Conservation (phyloP, 2,329 filamentous ascomycete genomes). For the Daldinia sp. region DNA sequence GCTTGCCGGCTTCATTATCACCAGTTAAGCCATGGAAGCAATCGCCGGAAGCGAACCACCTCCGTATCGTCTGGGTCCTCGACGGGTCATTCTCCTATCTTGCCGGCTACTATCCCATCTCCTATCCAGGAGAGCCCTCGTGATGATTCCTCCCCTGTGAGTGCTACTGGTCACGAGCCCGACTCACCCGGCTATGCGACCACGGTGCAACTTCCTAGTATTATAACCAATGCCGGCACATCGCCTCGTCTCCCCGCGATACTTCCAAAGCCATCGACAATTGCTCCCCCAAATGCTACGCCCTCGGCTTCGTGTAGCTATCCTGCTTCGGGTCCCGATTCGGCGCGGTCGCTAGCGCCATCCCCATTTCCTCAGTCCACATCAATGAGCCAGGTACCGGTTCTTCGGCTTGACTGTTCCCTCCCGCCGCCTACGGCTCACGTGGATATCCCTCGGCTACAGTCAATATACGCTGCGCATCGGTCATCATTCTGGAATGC, state of each 20-base stretch:
- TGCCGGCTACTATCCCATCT: constrained; percentile 62
- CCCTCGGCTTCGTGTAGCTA: constrained; percentile 56
- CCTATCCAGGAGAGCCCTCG: constrained; percentile 63
- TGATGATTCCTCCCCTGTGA: constrained; percentile 62
- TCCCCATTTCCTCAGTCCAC: constrained; percentile 59
- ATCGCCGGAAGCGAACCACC: constrained; percentile 80
- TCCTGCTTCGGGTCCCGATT: constrained; percentile 57
- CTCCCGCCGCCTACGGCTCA: constrained; percentile 57
- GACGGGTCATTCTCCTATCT: constrained; percentile 63
- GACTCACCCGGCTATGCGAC: constrained; percentile 59
- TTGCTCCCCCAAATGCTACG: constrained; percentile 58
- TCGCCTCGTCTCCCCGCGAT: constrained; percentile 70
- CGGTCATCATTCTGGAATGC: constrained; percentile 78
- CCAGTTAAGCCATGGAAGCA: constrained; percentile 84
- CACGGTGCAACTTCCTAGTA: constrained; percentile 65
- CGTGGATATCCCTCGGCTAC: constrained; percentile 75
- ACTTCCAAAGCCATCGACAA: constrained; percentile 72
- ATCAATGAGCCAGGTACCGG: constrained; percentile 56
- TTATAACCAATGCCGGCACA: constrained; percentile 59
- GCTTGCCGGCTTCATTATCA: constrained; percentile 90
- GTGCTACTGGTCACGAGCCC: constrained; percentile 59
- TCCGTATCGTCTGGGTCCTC: constrained; percentile 77
- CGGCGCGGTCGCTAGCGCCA: constrained; percentile 58
- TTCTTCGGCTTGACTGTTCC: constrained; percentile 71
- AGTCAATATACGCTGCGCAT: constrained; percentile 77